Conservation (phyloP, 2,329 filamentous ascomycete species). For the Alternaria viburni region DNA sequence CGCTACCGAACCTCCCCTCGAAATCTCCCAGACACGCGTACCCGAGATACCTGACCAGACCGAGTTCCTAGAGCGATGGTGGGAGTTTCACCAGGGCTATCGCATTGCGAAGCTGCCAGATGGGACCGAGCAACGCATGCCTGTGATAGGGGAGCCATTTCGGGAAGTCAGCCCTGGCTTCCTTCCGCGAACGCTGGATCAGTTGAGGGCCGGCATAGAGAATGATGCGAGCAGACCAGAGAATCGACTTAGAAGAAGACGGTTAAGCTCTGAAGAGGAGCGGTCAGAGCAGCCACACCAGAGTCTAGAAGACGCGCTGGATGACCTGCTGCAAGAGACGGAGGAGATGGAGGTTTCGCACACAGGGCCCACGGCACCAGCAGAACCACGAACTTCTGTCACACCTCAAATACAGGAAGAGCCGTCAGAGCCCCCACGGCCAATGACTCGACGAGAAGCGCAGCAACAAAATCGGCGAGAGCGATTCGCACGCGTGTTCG, state of each 20-base stretch:
- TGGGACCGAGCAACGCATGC: constrained; percentile 53
- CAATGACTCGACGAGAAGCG: constrained; percentile 22
- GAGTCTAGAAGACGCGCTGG: constrained; percentile 44
- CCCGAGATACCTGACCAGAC: constrained; percentile 56
- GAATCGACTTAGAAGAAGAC: constrained; percentile 35
- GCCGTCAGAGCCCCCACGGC: constrained; percentile 14
- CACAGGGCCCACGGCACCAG: background rate
- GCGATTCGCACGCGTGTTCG: constrained; percentile 50
- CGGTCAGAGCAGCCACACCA: constrained; percentile 32
- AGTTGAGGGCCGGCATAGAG: constrained; percentile 45
- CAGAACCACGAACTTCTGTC: background rate
- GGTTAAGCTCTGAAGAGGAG: constrained; percentile 32
- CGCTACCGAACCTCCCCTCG: constrained; percentile 50
- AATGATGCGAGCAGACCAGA: constrained; percentile 40
- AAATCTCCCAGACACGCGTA: constrained; percentile 54
- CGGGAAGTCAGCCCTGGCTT: constrained; percentile 55
- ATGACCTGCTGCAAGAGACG: constrained; percentile 38
- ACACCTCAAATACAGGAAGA: constrained; percentile 6
- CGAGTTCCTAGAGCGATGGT: constrained; percentile 56
- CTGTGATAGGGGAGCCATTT: constrained; percentile 56
- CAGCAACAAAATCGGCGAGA: constrained; percentile 35
- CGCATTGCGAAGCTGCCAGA: constrained; percentile 49
- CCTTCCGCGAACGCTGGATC: constrained; percentile 55
- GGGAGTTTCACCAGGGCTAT: constrained; percentile 58
- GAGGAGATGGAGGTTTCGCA: constrained; percentile 33